Conservation (phyloP, 192 early-diverging fungal genomes). For the Spinellus fusiger region DNA sequence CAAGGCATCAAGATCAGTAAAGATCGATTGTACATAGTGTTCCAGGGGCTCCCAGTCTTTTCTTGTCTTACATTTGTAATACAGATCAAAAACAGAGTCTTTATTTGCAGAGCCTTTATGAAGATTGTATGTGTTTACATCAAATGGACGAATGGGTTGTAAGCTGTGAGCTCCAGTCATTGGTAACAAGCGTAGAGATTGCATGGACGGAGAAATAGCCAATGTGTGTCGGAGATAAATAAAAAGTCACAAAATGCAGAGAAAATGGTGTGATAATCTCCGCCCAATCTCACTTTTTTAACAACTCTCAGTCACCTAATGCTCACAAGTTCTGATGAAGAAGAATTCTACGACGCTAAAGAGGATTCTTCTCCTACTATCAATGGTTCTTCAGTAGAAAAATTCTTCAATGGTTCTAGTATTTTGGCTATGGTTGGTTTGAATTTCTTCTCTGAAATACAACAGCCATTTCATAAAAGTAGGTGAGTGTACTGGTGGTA, state of each 20-base stretch:
- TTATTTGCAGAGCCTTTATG: background rate
- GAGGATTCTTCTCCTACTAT: background rate
- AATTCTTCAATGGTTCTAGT: background rate
- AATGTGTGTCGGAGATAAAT: background rate
- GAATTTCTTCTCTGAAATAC: background rate
- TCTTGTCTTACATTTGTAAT: background rate
- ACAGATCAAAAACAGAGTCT: background rate
- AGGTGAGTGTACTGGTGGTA: too few species aligned
- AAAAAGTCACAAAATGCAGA: background rate
- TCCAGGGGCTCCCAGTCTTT: constrained; percentile 4
- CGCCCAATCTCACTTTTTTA: background rate
- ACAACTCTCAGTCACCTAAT: background rate
- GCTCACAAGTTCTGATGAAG: background rate
- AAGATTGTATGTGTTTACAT: background rate
- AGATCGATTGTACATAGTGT: background rate
- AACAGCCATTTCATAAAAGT: too few species aligned
- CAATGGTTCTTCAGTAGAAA: background rate
- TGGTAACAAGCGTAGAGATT: background rate
- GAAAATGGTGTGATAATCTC: background rate
- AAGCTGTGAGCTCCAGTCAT: background rate
- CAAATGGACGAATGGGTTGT: background rate
- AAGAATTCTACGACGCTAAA: background rate
- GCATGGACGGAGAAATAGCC: background rate
- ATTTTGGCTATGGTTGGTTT: background rate
- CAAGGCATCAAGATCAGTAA: background rate